A percentile compares a stretch with the other conserved stretches of the same genome.
phyloP scores from a whole-genome alignment of 805 yeast species.

The Blastobotrys peoriensis region DNA sequence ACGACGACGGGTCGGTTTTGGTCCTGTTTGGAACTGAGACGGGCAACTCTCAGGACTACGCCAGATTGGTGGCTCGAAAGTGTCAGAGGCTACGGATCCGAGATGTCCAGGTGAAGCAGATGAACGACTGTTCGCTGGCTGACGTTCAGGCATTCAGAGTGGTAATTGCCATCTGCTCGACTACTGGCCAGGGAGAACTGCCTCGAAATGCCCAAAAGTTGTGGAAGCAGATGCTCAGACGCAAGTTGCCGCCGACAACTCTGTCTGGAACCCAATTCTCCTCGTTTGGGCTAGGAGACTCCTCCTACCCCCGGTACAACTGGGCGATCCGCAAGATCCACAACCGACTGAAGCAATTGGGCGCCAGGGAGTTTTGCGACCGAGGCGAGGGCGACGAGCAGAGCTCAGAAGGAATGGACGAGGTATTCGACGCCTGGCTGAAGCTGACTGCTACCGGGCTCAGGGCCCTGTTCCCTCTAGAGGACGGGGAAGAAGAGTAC shows the following conservation, averaged over 20 bases:
- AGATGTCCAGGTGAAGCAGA: slow-evolving; percentile 40
- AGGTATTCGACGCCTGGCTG: slow-evolving; percentile 73
- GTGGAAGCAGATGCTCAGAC: slow-evolving; percentile 67
- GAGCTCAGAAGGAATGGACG: slow-evolving; percentile 65
- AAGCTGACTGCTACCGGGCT: slow-evolving; percentile 37
- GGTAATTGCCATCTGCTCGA: slow-evolving; percentile 64
- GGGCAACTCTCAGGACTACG: slow-evolving; percentile 84
- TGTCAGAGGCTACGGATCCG: slow-evolving; percentile 49
- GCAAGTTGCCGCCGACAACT: slow-evolving; percentile 55
- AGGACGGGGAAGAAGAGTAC: slow-evolving; percentile 21
- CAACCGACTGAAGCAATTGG: slow-evolving; percentile 69
- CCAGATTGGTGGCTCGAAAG: slow-evolving; percentile 52
- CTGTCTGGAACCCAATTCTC: slow-evolving; percentile 58
- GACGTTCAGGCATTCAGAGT: slow-evolving; percentile 33
- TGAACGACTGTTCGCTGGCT: slow-evolving; percentile 54
- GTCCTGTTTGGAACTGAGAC: slow-evolving; percentile 89
- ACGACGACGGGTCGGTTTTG: slow-evolving; percentile 34
- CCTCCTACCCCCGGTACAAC: slow-evolving; percentile 83
- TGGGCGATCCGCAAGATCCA: slow-evolving; percentile 84
- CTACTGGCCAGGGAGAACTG: slow-evolving; percentile 93
- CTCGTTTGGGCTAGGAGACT: slow-evolving; percentile 88
- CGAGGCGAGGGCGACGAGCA: slow-evolving; percentile 90
- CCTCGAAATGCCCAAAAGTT: slow-evolving; percentile 71
- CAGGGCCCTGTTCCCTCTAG: slow-evolving; percentile 16
- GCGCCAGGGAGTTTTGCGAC: slow-evolving; percentile 63